These are phyloP conservation scores for Ceriops zippeliana DNA, from an alignment of 345 rosid species.

Conservation along the genomic window DNA sequence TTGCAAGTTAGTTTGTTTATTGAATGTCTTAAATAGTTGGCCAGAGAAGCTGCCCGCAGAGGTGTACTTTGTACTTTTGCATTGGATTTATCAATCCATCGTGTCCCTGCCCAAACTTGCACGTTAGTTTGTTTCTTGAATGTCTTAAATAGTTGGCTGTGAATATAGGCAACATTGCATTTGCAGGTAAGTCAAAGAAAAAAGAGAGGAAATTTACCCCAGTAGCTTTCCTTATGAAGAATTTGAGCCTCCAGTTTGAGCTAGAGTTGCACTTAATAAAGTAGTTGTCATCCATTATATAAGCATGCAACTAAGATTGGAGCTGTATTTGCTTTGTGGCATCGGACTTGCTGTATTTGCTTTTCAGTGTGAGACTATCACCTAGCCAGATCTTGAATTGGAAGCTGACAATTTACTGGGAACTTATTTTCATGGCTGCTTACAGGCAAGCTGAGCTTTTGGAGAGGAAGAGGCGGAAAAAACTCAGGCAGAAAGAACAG, in stretches of 20 bases:
- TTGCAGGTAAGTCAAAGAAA: background rate
- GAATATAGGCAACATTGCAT: background rate
- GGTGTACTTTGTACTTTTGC: constrained; percentile 34
- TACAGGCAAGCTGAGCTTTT: constrained; percentile 70
- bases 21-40: background rate
- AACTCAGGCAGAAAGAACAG: constrained; percentile 80
- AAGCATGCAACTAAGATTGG: background rate
- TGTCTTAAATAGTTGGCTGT: background rate
- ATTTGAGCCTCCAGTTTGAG: background rate
- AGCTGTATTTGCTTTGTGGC: background rate
- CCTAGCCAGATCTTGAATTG: background rate
- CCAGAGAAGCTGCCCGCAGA: constrained; percentile 84
- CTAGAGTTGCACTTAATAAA: background rate
- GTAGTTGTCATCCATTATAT: background rate
- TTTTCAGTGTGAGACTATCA: no score
- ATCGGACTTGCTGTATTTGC: no score
- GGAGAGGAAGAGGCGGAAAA: constrained; percentile 82
- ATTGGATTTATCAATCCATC: background rate
- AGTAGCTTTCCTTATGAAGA: background rate
- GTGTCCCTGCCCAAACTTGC: background rate
- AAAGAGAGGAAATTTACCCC: background rate
- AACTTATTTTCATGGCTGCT: background rate
- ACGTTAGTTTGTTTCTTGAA: constrained; percentile 2
- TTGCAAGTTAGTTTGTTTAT: constrained; percentile 1
- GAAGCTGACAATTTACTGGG: background rate